Percentiles rank a stretch among this genome's conserved stretches.
These are phyloP conservation scores for Kandelia obovata DNA, from an alignment of 345 rosid genomes.

Conservation along the genomic window DNA sequence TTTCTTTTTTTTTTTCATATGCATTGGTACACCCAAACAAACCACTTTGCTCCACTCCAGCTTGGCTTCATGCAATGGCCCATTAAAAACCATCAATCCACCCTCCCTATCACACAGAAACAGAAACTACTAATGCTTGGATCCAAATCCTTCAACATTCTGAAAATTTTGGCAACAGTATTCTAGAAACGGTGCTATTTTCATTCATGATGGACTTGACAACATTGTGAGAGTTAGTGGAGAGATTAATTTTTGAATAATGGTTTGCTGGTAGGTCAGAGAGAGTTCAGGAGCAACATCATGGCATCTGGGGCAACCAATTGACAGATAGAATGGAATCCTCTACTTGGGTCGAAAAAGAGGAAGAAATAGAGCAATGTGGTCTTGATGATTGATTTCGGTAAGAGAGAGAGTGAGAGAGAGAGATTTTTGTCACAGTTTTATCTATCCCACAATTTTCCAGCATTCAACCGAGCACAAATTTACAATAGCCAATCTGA, in stretches of 20 bases:
- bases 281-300: too few species aligned
- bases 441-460: too few species aligned
- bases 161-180: constrained; percentile 8
- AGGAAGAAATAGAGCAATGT: constrained; percentile 7
- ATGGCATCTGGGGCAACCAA: too few species aligned
- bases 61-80: constrained; percentile 15
- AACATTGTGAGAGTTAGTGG: too few species aligned
- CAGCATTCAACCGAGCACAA: background rate
- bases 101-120: constrained; percentile 7
- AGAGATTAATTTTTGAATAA: too few species aligned
- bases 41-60: constrained; percentile 14
- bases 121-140: constrained; percentile 22
- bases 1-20: constrained; percentile 11
- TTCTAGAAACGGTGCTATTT: too few species aligned
- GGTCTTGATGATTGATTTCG: background rate
- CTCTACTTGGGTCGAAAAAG: constrained; percentile 8
- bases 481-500: background rate
- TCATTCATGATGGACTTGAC: too few species aligned
- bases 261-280: too few species aligned
- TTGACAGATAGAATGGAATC: too few species aligned
- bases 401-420: constrained; percentile 1
- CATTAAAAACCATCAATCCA: constrained; percentile 5
- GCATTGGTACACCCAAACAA: constrained; percentile 18
- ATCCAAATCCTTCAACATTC: constrained; percentile 21
- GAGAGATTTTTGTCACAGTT: too few species aligned